Base-by-base conservation (phyloP, 768 basidiomycete species). In the Psilocybe subaeruginosa region DNA sequence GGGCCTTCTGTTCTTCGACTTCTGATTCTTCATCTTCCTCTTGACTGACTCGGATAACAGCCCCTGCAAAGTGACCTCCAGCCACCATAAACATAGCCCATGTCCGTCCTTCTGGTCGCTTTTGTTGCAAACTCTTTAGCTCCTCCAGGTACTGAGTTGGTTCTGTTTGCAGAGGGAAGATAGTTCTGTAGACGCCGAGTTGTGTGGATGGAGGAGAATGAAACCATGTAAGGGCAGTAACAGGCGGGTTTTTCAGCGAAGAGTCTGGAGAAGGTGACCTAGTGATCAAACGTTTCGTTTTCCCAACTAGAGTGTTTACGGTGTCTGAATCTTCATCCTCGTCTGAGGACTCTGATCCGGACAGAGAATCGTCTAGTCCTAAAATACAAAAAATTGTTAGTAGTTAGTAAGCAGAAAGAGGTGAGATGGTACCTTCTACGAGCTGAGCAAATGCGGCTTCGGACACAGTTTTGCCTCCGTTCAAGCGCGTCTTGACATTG, bases 51-150 rank as follows among this genome's bases (percentile, higher is more conserved):
- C 88, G 81, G 11, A 89, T 88, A 35, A 99, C 81, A 58, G 95
- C 90, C 27, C 97, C 97, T 12, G 97, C 97, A 76, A 99, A 99
- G 74, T 99, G 97, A 9, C 97, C 97, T 19, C 97, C 96, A 0
- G 97, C 97, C 43, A 91, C 87, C 95, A 98, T 97, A 68, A 99
- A 91, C 82, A 99, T 74, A 0, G 95, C 93, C 92, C 96, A 97
- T 61, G 85, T 90, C 41, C 95, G 80, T 14, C 88, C 92, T 16
- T 80, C 76, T 12, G 77, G 74, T 11, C 76, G 72, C 7, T 76
- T 74, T 4, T 67, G 66, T 71, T 95, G 95, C 79, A 95, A 81
- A n/a, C 75, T 75, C 64, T 77, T 82, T 19, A 96, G 75, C 62
- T 87, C 85, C 1, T 81, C 67, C 8, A 95, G 74, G 70, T 91